phyloP scores from a whole-genome alignment of 2,329 filamentous ascomycete species.

The Claviceps pusilla region DNA sequence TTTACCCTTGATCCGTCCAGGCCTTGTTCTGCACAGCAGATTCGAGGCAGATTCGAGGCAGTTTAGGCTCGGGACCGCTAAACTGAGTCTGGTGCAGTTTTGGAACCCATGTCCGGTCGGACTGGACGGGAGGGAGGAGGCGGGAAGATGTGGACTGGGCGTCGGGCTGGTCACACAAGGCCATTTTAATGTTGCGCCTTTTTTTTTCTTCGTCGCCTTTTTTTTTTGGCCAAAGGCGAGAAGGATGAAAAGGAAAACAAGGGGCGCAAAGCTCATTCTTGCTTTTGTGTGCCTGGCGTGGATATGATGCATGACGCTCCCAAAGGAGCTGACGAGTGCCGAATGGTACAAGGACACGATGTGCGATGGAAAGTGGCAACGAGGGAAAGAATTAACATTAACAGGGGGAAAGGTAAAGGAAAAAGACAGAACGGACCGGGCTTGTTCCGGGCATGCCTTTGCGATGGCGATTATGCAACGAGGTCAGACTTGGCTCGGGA shows the following conservation, averaged over 20 bases:
- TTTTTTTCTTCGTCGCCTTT: too few species aligned
- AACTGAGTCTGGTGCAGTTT: too few species aligned
- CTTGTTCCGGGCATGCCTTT: constrained; percentile 1
- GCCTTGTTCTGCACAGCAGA: background rate
- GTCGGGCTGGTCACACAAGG: too few species aligned
- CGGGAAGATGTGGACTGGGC: too few species aligned
- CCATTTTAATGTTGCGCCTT: too few species aligned
- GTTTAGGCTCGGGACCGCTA: background rate
- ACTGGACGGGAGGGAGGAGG: too few species aligned
- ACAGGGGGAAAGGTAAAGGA: too few species aligned
- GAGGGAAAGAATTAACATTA: background rate
- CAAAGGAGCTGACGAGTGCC: background rate
- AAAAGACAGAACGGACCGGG: background rate
- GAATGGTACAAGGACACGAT: background rate
- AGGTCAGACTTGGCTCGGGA: background rate
- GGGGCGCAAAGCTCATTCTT: too few species aligned
- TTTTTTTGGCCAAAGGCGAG: too few species aligned
- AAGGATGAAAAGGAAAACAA: too few species aligned
- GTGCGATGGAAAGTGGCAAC: background rate
- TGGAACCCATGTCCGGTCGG: too few species aligned
- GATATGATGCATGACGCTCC: background rate
- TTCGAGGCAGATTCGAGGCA: background rate
- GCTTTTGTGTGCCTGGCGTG: background rate
- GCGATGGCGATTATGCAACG: background rate
- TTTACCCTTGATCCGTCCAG: background rate